Evolutionary conservation across 805 yeast genomes (phyloP).

Genomic region (Schwanniomyces pseudopolymorphus): DNA sequence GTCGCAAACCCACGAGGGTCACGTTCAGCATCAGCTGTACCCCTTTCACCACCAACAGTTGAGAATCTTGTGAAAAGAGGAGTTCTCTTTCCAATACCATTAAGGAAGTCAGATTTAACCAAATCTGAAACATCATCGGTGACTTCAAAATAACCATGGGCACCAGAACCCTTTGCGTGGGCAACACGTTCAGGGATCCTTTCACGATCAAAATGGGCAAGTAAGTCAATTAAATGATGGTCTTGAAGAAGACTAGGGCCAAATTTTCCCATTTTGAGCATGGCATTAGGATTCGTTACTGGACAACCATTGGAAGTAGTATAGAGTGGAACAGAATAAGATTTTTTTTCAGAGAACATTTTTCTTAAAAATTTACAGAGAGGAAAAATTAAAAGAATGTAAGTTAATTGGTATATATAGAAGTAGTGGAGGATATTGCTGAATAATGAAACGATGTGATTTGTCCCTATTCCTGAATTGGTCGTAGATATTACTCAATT

Average conservation of each 20-base stretch:
- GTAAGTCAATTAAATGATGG: slow-evolving; percentile 71
- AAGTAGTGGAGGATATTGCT: no score
- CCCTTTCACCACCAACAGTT: slow-evolving; percentile 84
- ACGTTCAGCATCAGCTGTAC: slow-evolving; percentile 79
- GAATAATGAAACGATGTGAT: no score
- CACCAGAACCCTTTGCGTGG: slow-evolving; percentile 93
- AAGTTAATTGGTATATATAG: no score
- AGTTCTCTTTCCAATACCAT: slow-evolving; percentile 77
- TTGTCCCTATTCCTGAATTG: no score
- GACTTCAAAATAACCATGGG: slow-evolving; percentile 82
- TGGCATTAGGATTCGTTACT: slow-evolving; percentile 71
- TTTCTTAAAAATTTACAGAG: no score
- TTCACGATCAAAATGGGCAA: slow-evolving; percentile 88
- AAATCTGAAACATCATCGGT: slow-evolving; percentile 81
- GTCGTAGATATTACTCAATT: no score
- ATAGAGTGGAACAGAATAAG: no score
- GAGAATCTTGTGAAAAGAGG: slow-evolving; percentile 73
- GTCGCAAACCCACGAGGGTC: slow-evolving; percentile 86
- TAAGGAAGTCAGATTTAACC: slow-evolving; percentile 67
- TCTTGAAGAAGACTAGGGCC: slow-evolving; percentile 85
- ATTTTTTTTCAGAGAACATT: no score
- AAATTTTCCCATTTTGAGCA: slow-evolving; percentile 69
- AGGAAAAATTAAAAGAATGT: no score
- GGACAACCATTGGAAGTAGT: slow-evolving; percentile 78
- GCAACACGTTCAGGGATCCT: slow-evolving; percentile 91